Base-by-base conservation (phyloP, 371 early-diverging fungal genomes). In the Mortierella sp. region DNA sequence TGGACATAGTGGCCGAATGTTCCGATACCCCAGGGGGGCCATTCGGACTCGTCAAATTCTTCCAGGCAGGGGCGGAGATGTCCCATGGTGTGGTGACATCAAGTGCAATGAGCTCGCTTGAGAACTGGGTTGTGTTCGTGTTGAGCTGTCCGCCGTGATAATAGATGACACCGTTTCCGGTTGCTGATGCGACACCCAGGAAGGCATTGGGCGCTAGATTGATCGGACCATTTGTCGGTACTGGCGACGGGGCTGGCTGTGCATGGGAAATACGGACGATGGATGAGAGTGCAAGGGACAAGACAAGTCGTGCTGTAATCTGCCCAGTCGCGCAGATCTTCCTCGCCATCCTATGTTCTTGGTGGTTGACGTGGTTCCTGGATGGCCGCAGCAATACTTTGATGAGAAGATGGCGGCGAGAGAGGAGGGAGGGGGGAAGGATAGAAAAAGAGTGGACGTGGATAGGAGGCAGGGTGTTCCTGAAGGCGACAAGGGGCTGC, bases 101-200 rank as follows among this genome's bases (percentile, higher is more conserved):
- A 0, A 73, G 51, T 1, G 74, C 30, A n/a, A 55, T 56, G 10
- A 73, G 56, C 28, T 73, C 68, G 30, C 43, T 54, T 6, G 74
- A 60, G 46, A 57, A 61, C 16, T 31, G 51, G 30, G 52, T 9
- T 0, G 24, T 26, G 5, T 9, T 19, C 1, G n/a, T 30, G 39
- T 73, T 73, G 52, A 68, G 52, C 38, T 61, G 74, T 60, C 74
- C 74, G 23, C 74, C 74, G 9, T 73, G 69, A 27, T 51, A 68
- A 34, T 30, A 68, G 34, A 73, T 53, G 14, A 16, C 12, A 0
- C 64, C 53, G 13, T 64, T 31, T 18, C 64, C 55, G 5, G 61
- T 42, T 18, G 61, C 64, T 1, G 74, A 58, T 30, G 69, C 68
- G 2, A 64, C 19, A 23, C 57, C 61, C 5, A 64, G 18, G 26